These are phyloP conservation scores for Nicotiana knightiana DNA, from an alignment of 257 asterid species.

Conservation along the genomic window DNA sequence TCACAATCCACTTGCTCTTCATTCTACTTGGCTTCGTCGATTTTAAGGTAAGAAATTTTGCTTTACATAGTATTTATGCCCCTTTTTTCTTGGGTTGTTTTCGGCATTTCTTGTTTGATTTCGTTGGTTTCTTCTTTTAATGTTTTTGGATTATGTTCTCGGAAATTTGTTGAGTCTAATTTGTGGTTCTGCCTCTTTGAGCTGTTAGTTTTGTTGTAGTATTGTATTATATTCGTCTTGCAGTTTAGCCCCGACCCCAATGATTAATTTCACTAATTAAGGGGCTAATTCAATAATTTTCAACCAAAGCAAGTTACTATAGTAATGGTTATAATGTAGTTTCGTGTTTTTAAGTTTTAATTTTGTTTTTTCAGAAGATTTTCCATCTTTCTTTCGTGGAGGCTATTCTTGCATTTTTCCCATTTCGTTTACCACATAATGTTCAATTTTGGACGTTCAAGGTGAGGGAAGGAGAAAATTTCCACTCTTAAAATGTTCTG, in stretches of 20 bases:
- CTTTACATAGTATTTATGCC: not conserved
- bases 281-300: not conserved
- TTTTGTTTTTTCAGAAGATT: not conserved
- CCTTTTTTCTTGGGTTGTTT: not conserved
- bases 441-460: not conserved
- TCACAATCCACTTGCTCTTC: not conserved
- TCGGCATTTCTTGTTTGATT: not conserved
- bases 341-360: not conserved
- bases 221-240: not conserved
- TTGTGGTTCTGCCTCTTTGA: not conserved
- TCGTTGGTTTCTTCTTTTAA: not conserved
- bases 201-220: not conserved
- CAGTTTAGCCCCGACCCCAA: not conserved
- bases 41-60: not conserved
- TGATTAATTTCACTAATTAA: not conserved
- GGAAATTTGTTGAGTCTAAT: not conserved
- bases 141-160: not conserved
- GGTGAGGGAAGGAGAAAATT: not conserved
- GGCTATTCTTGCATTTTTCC: not conserved
- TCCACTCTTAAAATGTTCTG: not conserved
- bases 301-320: not conserved
- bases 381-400: not conserved
- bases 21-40: not conserved
- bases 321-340: not conserved
- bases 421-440: not conserved